A percentile compares a stretch with the other conserved stretches of the same genome.
Evolutionary conservation across 352 stramenopile genomes (phyloP).

Genomic region (Phytophthora nicotianae): DNA sequence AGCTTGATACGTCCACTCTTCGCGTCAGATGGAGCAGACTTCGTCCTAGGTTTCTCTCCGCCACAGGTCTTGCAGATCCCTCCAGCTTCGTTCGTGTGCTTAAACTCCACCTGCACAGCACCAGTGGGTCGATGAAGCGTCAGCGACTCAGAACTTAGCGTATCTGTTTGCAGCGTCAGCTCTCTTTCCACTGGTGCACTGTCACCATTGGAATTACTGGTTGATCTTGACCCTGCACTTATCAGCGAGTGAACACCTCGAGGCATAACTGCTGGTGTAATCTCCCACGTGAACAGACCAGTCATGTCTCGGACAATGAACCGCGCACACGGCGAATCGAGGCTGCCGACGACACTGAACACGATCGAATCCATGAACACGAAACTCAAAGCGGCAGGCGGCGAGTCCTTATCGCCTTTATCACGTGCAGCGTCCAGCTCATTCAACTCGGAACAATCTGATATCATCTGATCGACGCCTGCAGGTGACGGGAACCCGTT

Average conservation of each 20-base stretch:
- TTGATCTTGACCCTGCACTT: not conserved
- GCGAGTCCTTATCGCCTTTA: slow-evolving; percentile 35
- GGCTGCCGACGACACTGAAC: slow-evolving; percentile 80
- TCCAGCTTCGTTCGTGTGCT: slow-evolving; percentile 39
- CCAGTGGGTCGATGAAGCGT: slow-evolving; percentile 48
- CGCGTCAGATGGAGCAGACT: slow-evolving; percentile 26
- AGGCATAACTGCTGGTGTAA: slow-evolving; percentile 47
- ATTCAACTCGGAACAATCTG: slow-evolving; percentile 73
- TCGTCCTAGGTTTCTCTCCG: slow-evolving; percentile 52
- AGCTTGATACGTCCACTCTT: slow-evolving; percentile 41
- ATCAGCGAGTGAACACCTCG: slow-evolving; percentile 23
- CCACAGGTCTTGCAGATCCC: slow-evolving; percentile 59
- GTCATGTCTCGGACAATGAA: slow-evolving; percentile 89
- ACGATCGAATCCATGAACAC: slow-evolving; percentile 91
- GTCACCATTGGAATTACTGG: slow-evolving; percentile 3
- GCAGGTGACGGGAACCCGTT: slow-evolving; percentile 86
- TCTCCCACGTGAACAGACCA: slow-evolving; percentile 86
- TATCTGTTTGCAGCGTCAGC: slow-evolving; percentile 46
- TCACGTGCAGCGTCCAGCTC: slow-evolving; percentile 44
- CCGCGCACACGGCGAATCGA: slow-evolving; percentile 74
- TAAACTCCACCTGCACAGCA: slow-evolving; percentile 68
- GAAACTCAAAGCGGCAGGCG: slow-evolving; percentile 69
- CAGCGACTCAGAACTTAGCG: slow-evolving; percentile 34
- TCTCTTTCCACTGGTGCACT: slow-evolving; percentile 41
- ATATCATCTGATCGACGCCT: slow-evolving; percentile 86